A percentile compares a stretch with the other conserved stretches of the same genome.
Conservation (phyloP, 2,329 filamentous ascomycete genomes). For the Fusarium avenaceum region DNA sequence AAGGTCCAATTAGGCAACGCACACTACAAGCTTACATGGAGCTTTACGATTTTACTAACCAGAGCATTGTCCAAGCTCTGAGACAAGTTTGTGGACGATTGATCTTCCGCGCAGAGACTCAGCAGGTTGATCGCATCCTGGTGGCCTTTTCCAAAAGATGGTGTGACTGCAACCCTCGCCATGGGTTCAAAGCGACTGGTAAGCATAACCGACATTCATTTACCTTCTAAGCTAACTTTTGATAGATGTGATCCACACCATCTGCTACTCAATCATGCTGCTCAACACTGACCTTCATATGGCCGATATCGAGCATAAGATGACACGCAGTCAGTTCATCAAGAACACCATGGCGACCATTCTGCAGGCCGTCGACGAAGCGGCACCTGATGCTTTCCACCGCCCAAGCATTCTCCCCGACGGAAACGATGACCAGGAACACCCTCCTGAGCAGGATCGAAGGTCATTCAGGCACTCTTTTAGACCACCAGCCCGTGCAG, state of each 20-base stretch:
- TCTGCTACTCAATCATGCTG: conserved; percentile 94
- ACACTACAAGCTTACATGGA: conserved; percentile 87
- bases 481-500: conserved; percentile 60
- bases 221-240: conserved; percentile 50
- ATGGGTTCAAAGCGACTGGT: conserved; percentile 93
- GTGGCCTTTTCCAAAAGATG: conserved; percentile 90
- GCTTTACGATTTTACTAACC: conserved; percentile 85
- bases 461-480: conserved; percentile 64
- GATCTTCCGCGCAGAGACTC: conserved; percentile 89
- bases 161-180: conserved; percentile 92
- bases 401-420: conserved; percentile 68
- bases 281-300: conserved; percentile 96
- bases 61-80: conserved; percentile 83
- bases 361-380: conserved; percentile 79
- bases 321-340: conserved; percentile 94
- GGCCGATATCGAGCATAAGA: conserved; percentile 95
- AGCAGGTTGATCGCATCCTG: conserved; percentile 95
- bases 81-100: conserved; percentile 85
- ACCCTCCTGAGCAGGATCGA: conserved; percentile 56
- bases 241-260: conserved; percentile 92
- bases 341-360: conserved; percentile 97
- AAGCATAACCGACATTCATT: conserved; percentile 53
- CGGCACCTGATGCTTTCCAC: conserved; percentile 76
- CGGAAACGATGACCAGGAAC: conserved; percentile 54
- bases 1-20: conserved; percentile 69